Evolutionary conservation across 345 rosid species (phyloP), one percentile per base, ranked within the genome.

Genomic region (Arabidopsis arenosa): DNA sequence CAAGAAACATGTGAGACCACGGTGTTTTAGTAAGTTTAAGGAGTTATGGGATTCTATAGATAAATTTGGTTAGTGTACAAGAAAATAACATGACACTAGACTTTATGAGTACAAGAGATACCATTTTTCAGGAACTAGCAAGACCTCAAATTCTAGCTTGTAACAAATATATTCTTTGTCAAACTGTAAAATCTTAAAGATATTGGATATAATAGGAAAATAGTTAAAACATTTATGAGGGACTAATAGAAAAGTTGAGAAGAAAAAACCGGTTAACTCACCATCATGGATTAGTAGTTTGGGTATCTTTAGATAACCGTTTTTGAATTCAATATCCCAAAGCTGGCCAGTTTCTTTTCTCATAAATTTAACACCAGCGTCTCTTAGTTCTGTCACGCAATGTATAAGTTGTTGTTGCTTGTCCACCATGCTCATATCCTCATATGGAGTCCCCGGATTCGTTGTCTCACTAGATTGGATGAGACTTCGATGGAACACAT

Each of bases 251-350:
- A 52, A 5, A 4, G 13, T 51, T 8, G 7, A 53, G 7, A 52
- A 23, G 33, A 23, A 5, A 5, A 53, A 23, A 26, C 12, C 12
- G 8, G 57, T 10, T 13, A 55, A 30, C 60, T 30, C 18, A 63
- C 97, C 95, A 18, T 92, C 97, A 45, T 88, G 96, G 75, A 89
- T 83, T 65, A 92, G 75, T 36, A 89, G 85, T 58, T 95, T 78
- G 1, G 96, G 96, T 44, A 92, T 83, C 47, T 63, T 28, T 8
- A 92, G 85, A 17, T 81, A 78, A 9, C 97, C 97, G n/a, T 84
- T 80, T 72, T 85, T 72, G 81, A 92, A 89, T 61, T 77, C 77
- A 9, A 92, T 78, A 74, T 89, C 90, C 97, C 93, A 92, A 78
- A 92, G 88, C 6, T 90, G 79, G 69, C 84, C 92, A 0, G 95